A percentile compares a stretch with the other conserved stretches of the same genome.
phyloP scores from a whole-genome alignment of 768 basidiomycete species.

The Cubamyces lactineus region DNA sequence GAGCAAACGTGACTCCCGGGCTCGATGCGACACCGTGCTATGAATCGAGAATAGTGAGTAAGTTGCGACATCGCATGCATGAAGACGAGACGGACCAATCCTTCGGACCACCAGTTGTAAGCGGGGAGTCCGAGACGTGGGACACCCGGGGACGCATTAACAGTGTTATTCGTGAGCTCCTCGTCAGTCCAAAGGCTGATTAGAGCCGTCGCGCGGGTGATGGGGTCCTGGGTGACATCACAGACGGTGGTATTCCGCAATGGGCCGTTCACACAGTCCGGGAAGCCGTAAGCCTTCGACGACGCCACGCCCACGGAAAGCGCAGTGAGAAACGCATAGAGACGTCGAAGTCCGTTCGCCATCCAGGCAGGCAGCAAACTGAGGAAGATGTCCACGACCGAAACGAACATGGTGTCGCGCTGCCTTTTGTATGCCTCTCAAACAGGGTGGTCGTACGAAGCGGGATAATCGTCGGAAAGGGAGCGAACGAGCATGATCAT shows the following conservation, averaged over 20 bases:
- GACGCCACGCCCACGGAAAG: constrained; percentile 4
- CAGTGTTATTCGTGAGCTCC: constrained; percentile 56
- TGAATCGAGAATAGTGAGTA: background rate
- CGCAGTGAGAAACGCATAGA: constrained; percentile 7
- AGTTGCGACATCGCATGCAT: background rate
- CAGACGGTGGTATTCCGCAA: constrained; percentile 52
- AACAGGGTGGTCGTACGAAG: background rate
- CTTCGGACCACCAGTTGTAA: constrained; percentile 68
- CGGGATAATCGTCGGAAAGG: constrained; percentile 11
- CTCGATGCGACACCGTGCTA: constrained; percentile 58
- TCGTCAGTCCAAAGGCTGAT: constrained; percentile 51
- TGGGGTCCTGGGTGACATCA: constrained; percentile 46
- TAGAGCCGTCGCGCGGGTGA: constrained; percentile 53
- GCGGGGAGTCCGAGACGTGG: constrained; percentile 57
- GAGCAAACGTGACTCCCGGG: constrained; percentile 54
- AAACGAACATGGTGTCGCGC: background rate
- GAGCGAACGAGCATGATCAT: background rate
- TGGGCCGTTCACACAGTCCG: constrained; percentile 51
- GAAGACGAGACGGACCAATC: constrained; percentile 42
- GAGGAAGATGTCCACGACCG: background rate
- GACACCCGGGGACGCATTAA: constrained; percentile 53
- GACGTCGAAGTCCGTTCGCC: constrained; percentile 21
- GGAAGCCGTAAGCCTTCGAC: constrained; percentile 37
- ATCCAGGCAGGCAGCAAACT: constrained; percentile 11
- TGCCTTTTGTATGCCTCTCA: constrained; percentile 3